phyloP scores from a whole-genome alignment of 495 filamentous ascomycete species.

The Penicillium atrosanguineum region DNA sequence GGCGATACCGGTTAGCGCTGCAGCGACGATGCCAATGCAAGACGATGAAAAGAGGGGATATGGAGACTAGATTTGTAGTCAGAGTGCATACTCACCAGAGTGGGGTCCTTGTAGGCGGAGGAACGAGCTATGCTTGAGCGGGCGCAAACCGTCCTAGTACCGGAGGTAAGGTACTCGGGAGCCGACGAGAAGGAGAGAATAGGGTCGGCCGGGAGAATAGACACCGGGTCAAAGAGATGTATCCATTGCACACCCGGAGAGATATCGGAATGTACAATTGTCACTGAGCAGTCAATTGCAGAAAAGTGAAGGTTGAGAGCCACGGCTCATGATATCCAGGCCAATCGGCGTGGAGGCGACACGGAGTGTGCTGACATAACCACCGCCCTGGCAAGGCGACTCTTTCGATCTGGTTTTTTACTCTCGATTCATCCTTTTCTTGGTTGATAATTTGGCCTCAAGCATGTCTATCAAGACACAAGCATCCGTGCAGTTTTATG shows the following conservation, averaged over 20 bases:
- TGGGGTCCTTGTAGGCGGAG: neutral
- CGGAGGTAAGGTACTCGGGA: conserved; percentile 14
- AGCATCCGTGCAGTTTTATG: too few species aligned
- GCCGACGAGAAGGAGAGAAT: conserved; percentile 10
- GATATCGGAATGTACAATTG: conserved; percentile 2
- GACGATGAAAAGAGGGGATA: neutral
- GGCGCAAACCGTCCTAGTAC: conserved; percentile 15
- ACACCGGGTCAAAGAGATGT: conserved; percentile 10
- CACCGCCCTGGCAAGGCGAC: neutral
- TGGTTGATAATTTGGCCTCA: neutral
- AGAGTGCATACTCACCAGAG: conserved; percentile 4
- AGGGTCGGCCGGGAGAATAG: conserved; percentile 14
- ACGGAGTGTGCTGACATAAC: neutral
- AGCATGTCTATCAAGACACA: too few species aligned
- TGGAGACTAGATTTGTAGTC: neutral
- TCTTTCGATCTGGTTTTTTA: neutral
- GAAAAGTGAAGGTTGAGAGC: conserved; percentile 5
- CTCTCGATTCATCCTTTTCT: neutral
- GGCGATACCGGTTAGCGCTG: conserved; percentile 17
- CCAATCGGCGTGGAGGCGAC: conserved; percentile 15
- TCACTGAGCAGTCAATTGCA: conserved; percentile 11
- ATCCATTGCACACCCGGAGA: conserved; percentile 17
- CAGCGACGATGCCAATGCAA: conserved; percentile 6
- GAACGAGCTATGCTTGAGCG: neutral
- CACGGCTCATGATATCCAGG: neutral